These are phyloP conservation scores for Trichosporon asahii DNA, from an alignment of 1,284 basidiomycete genomes.

Conservation along the genomic window DNA sequence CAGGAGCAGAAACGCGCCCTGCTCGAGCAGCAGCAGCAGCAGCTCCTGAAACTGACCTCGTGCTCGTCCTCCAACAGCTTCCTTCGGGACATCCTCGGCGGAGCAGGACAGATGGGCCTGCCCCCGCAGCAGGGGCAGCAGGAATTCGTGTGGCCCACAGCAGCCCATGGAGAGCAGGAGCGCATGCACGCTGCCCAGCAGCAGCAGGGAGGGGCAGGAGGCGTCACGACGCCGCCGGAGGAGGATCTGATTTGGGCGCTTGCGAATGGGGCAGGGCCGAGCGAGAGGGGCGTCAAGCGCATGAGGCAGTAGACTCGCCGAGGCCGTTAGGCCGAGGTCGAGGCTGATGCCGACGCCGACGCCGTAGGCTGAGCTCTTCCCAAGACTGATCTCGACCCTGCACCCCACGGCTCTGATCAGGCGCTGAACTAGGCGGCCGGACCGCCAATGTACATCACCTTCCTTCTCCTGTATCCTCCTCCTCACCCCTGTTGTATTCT, in stretches of 20 bases:
- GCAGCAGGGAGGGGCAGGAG: neutral
- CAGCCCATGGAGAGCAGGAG: conserved; percentile 5
- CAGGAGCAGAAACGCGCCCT: conserved; percentile 45
- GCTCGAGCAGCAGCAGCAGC: conserved; percentile 44
- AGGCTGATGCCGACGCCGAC: neutral
- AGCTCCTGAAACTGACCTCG: conserved; percentile 37
- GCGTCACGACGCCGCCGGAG: conserved; percentile 22
- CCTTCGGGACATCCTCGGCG: conserved; percentile 24
- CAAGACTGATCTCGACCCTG: too few species aligned
- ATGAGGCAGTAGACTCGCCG: neutral
- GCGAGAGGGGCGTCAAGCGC: neutral
- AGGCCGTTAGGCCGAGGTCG: neutral
- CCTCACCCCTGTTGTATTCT: neutral
- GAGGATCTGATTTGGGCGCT: conserved; percentile 27
- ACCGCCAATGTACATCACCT: neutral
- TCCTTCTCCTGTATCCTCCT: too few species aligned
- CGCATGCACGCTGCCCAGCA: neutral
- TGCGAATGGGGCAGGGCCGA: conserved; percentile 11
- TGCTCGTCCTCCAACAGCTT: conserved; percentile 15
- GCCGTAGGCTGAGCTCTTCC: too few species aligned
- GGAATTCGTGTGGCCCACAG: conserved; percentile 27
- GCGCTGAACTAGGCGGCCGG: too few species aligned
- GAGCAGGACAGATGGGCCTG: conserved; percentile 7
- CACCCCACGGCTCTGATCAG: too few species aligned
- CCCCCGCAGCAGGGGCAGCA: neutral